A percentile compares a stretch with the other conserved stretches of the same genome.
Evolutionary conservation across 805 yeast species (phyloP).

Genomic region (Ogataea ganodermae): DNA sequence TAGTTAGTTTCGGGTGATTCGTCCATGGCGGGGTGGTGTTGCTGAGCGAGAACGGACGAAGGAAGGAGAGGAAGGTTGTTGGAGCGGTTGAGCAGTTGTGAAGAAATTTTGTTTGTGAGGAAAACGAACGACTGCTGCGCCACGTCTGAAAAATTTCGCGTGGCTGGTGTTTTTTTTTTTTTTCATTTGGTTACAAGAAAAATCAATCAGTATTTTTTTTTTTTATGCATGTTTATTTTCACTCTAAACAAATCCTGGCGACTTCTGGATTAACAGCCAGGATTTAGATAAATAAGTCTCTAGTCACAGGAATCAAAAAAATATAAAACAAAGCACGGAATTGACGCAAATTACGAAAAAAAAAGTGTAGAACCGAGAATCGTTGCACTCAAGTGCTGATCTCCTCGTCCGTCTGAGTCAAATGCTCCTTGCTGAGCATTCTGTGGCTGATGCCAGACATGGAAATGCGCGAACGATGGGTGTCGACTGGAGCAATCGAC

Average conservation of each 20-base stretch:
- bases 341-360: background rate
- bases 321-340: background rate
- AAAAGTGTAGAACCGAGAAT: background rate
- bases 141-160: no score
- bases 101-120: no score
- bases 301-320: background rate
- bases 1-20: constrained; percentile 4
- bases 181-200: no score
- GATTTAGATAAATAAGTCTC: no score
- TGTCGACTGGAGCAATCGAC: constrained; percentile 15
- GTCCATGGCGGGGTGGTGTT: constrained; percentile 2
- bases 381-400: background rate
- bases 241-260: no score
- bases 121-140: no score
- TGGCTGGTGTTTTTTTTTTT: no score
- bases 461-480: constrained; percentile 2
- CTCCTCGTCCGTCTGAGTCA: constrained; percentile 1
- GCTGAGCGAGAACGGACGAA: background rate
- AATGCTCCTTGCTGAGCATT: background rate
- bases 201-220: no score
- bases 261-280: no score
- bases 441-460: constrained; percentile 2
- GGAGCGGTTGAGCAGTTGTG: no score
- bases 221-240: no score
- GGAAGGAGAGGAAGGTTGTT: background rate